A percentile compares a stretch with the other conserved stretches of the same genome.
Evolutionary conservation across 192 early-diverging fungal genomes (phyloP).

Genomic region (Umbelopsis ramanniana): DNA sequence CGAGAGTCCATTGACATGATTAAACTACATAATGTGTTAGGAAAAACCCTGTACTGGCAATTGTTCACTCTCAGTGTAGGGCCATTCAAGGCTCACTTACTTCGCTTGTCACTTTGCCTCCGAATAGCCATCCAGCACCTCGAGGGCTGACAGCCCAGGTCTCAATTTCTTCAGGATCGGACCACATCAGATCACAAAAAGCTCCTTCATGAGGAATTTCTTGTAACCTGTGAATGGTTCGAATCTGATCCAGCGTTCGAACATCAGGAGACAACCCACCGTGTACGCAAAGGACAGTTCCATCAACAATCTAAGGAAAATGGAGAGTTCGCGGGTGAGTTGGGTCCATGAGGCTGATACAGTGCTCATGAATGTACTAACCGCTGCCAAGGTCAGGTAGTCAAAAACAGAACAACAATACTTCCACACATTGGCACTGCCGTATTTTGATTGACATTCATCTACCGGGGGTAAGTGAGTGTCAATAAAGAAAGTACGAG

Average conservation of each 20-base stretch:
- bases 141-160: conserved; percentile 89
- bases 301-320: conserved; percentile 82
- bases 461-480: conserved; percentile 50
- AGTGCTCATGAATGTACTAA: conserved; percentile 44
- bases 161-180: conserved; percentile 94
- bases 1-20: conserved; percentile 88
- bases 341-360: background rate
- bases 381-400: conserved; percentile 88
- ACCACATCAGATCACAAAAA: conserved; percentile 96
- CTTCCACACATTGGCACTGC: conserved; percentile 95
- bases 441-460: conserved; percentile 94
- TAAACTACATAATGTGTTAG: conserved; percentile 62
- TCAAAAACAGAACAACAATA: conserved; percentile 95
- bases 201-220: conserved; percentile 95
- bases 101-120: conserved; percentile 91
- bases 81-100: conserved; percentile 39
- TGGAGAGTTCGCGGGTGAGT: background rate
- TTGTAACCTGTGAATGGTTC: conserved; percentile 93
- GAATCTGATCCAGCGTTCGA: conserved; percentile 89
- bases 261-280: conserved; percentile 94
- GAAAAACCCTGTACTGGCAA: background rate
- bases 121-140: conserved; percentile 97
- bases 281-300: conserved; percentile 90
- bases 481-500: background rate
- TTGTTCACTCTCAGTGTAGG: background rate